Evolutionary conservation across 202 grass and related monocot genomes (phyloP), one percentile per base, ranked within the genome.

Genomic region (Carex arenaria): DNA sequence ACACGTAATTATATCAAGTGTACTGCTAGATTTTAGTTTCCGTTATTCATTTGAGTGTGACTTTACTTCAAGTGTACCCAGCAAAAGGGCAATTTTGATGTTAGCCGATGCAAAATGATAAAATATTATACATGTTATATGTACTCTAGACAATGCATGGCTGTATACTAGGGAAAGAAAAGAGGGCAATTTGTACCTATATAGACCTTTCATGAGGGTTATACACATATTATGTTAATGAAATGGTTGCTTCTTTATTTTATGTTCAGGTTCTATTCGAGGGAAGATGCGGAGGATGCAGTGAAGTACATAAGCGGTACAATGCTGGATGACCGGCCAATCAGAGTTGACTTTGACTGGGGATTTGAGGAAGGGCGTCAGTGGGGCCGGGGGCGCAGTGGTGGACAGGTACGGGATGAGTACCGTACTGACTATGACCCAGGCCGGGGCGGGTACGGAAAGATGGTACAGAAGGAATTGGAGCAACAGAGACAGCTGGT

Each of bases 391-490:
- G 93, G 96, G 19, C 87, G 96, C 61, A 98, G 96, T 85, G 96
- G 96, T 40, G 95, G 95, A 72, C 95, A 98, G 79, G 95, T 98
- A 90, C 88, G 96, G 84, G 96, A 99, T 80, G 96, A 99, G 79
- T 99, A 99, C 78, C 96, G 96, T 57, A 95, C 96, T 2, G 96
- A 99, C 87, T 99, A 95, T 80, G 96, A 99, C 87, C 93, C 93
- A 78, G 93, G 92, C 72, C 88, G 96, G 86, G 96, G 96, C 84
- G 96, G 96, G n/a, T 98, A 98, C 56, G 96, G 96, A 67, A 98
- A 98, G 88, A 66, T 98, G 88, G 96, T 98, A 76, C 96, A 98
- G 85, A 95, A 67, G 87, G 96, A 98, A 79, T 87, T 98, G 67
- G 96, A 98, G 84, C 91, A 85, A 72, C 96, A 98, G 67, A 92